Evolutionary conservation across 768 basidiomycete species (phyloP).

Genomic region (Hydnomerulius pinastri): DNA sequence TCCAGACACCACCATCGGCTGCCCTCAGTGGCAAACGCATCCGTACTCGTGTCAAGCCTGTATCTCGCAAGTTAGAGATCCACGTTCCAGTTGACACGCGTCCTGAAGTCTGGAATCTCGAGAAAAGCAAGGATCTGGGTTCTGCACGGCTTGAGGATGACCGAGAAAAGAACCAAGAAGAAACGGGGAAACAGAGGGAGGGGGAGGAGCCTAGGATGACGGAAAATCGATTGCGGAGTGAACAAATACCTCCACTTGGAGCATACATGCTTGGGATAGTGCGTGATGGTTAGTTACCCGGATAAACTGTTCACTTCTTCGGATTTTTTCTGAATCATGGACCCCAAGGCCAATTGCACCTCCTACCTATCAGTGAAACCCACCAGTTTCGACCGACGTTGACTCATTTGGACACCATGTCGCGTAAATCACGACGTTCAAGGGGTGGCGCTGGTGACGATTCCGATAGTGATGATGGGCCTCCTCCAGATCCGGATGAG

Average conservation of each 20-base stretch:
- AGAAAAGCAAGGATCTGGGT: constrained; percentile 67
- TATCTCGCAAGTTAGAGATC: constrained; percentile 64
- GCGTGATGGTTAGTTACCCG: constrained; percentile 56
- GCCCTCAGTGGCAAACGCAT: constrained; percentile 73
- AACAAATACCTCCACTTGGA: constrained; percentile 65
- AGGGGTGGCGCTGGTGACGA: constrained; percentile 52
- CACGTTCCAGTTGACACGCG: constrained; percentile 83
- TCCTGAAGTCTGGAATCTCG: constrained; percentile 78
- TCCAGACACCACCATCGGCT: constrained; percentile 79
- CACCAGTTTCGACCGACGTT: constrained; percentile 84
- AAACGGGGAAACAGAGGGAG: constrained; percentile 43
- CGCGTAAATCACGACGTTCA: constrained; percentile 60
- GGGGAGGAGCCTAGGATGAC: constrained; percentile 63
- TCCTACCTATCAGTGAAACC: constrained; percentile 76
- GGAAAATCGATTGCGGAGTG: constrained; percentile 74
- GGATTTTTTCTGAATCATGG: constrained; percentile 10
- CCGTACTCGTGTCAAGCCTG: constrained; percentile 68
- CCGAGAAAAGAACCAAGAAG: constrained; percentile 73
- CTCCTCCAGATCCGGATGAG: constrained; percentile 81
- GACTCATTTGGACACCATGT: constrained; percentile 75
- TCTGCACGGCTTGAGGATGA: constrained; percentile 71
- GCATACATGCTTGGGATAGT: constrained; percentile 78
- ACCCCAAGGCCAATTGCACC: constrained; percentile 63
- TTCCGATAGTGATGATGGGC: constrained; percentile 77
- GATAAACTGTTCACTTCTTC: neutral